Evolutionary conservation across 2,329 filamentous ascomycete genomes (phyloP), one percentile per base, ranked within the genome.

Genomic region (Metarhizium brunneum): DNA sequence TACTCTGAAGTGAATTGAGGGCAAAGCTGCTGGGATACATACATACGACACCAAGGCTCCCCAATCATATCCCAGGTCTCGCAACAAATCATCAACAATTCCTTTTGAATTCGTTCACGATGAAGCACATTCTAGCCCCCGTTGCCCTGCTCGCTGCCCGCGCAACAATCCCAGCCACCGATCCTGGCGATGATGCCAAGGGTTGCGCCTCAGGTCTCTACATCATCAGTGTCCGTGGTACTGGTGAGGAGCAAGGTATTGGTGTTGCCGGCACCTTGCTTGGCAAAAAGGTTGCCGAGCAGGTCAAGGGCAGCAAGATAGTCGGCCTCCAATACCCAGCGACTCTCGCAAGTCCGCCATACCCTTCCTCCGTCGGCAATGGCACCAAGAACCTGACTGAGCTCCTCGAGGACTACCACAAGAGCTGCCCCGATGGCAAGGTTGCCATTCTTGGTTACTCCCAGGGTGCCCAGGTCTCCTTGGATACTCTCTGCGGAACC

Each of bases 401-500:
- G 32, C 61, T 63, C 50, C 56, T 76, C 45, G 59, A 59, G 13
- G 56, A 61, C 25, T 74, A 76, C 57, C 60, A 62, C 58, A 51
- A 62, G 35, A 61, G 62, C 4, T 76, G 73, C 43, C 72, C 73
- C 7, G 58, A 67, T n/a, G 65, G 63, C 54, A 73, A 74, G 63
- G 64, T 76, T 50, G 73, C 71, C 4, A 59, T 76, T 35, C 50
- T 76, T 48, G 73, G 73, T 1, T 76, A 71, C 57, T 76, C 73
- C 2, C 73, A 75, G 68, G 73, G 73, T 38, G 73, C 71, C 0
- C 72, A 76, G 38, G 61, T 75, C 38, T 56, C 66, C 2, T 61
- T 61, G 47, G 71, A 76, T 40, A 63, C 65, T 7, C 62, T 76
- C 47, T 76, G 73, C 59, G 73, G 73, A 2, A 65, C 65, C 18